These are phyloP conservation scores for Trichomonas gallinae DNA, from an alignment of 208 protist genomes.

Conservation along the genomic window DNA sequence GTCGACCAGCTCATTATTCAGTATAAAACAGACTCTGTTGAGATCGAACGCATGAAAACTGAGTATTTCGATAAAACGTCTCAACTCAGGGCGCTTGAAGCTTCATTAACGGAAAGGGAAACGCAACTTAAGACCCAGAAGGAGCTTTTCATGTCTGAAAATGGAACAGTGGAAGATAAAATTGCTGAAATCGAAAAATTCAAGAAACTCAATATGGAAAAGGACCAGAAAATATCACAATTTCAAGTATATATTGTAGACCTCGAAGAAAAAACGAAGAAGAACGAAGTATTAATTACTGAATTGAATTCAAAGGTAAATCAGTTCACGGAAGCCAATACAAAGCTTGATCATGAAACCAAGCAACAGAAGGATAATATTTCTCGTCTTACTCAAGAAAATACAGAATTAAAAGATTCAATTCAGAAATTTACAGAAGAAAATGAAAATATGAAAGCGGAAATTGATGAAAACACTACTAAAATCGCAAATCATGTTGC, in stretches of 20 bases:
- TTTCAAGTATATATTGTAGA: neutral
- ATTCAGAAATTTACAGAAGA: neutral
- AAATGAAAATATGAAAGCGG: neutral
- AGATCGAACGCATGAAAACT: neutral
- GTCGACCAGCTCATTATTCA: neutral
- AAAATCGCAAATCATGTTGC: neutral
- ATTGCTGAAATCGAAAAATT: neutral
- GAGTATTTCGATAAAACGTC: neutral
- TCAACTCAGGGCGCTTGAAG: neutral
- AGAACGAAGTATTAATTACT: too few species aligned
- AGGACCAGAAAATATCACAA: neutral
- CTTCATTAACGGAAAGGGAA: neutral
- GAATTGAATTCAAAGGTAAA: neutral
- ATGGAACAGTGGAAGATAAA: neutral
- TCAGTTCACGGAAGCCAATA: neutral
- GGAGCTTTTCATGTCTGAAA: neutral
- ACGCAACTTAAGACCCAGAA: neutral
- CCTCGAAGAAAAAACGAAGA: neutral
- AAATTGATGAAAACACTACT: neutral
- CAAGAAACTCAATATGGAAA: neutral
- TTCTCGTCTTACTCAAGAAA: neutral
- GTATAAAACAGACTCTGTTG: neutral
- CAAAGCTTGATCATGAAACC: neutral
- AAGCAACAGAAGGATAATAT: neutral
- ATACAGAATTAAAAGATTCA: neutral